Evolutionary conservation across 2,329 filamentous ascomycete species (phyloP).

Genomic region (Fusarium austroafricanum): DNA sequence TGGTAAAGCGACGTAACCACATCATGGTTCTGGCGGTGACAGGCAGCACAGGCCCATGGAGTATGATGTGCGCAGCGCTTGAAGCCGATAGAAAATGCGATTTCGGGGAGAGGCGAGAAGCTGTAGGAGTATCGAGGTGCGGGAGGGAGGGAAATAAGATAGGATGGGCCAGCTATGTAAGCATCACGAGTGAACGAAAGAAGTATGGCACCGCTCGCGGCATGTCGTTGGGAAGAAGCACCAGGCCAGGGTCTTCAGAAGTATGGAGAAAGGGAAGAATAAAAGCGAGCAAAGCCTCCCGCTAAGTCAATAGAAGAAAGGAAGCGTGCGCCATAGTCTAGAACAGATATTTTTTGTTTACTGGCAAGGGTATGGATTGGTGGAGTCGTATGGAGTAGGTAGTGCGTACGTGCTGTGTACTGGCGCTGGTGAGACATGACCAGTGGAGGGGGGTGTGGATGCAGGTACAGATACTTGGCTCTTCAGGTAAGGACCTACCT

Average conservation of each 20-base stretch:
- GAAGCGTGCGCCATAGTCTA: slow-evolving; percentile 18
- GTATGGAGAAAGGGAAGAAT: slow-evolving; percentile 11
- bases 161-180: slow-evolving; percentile 48
- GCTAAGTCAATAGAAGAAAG: slow-evolving; percentile 9
- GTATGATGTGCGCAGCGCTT: slow-evolving; percentile 6
- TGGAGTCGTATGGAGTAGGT: slow-evolving; percentile 1
- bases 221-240: slow-evolving; percentile 33
- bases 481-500: not conserved
- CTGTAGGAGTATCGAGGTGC: slow-evolving; percentile 10
- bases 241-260: not conserved
- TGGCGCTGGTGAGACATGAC: slow-evolving; percentile 23
- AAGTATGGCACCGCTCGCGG: slow-evolving; percentile 45
- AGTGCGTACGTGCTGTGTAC: not conserved
- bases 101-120: slow-evolving; percentile 12
- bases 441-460: slow-evolving; percentile 12
- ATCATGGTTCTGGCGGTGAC: slow-evolving; percentile 52
- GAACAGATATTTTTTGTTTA: slow-evolving; percentile 7
- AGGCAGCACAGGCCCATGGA: slow-evolving; percentile 12
- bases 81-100: not conserved
- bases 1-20: slow-evolving; percentile 59
- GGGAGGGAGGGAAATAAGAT: slow-evolving; percentile 1
- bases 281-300: slow-evolving; percentile 13
- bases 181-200: slow-evolving; percentile 44
- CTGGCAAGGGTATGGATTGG: slow-evolving; percentile 39
- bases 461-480: slow-evolving; percentile 20